Conservation (phyloP, 2,329 filamentous ascomycete genomes). For the Pezicula neosporulosa region DNA sequence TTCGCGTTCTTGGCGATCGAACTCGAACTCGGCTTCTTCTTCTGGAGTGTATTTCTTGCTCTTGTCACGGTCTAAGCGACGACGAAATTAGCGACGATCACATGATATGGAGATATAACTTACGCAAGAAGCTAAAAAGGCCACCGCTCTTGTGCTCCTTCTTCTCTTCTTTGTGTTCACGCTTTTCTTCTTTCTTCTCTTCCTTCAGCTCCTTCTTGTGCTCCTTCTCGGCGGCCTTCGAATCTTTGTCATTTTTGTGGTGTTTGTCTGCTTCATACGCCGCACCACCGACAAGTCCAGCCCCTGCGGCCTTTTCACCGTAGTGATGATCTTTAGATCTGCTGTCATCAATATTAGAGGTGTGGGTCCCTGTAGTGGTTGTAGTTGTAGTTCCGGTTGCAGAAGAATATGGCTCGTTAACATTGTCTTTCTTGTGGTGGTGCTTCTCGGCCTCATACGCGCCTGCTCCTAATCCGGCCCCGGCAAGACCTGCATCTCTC, state of each 20-base stretch:
- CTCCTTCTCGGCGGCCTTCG: slow-evolving; percentile 7
- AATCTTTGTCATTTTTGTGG: slow-evolving; percentile 8
- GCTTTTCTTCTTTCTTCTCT: slow-evolving; percentile 9
- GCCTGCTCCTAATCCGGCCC: too few species aligned
- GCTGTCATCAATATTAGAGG: slow-evolving; percentile 32
- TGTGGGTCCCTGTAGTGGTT: slow-evolving; percentile 20
- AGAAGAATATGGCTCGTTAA: not conserved
- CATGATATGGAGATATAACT: slow-evolving; percentile 1
- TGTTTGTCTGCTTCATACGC: slow-evolving; percentile 11
- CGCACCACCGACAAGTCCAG: slow-evolving; percentile 7
- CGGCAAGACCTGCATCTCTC: slow-evolving; percentile 6
- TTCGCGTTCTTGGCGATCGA: slow-evolving; percentile 20
- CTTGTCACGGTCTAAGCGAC: slow-evolving; percentile 22
- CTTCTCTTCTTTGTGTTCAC: slow-evolving; percentile 10
- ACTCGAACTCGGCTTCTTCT: slow-evolving; percentile 22
- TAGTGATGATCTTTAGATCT: slow-evolving; percentile 12
- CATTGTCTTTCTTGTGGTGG: not conserved
- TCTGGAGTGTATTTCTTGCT: slow-evolving; percentile 21
- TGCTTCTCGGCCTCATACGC: too few species aligned
- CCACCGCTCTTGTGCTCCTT: slow-evolving; percentile 12
- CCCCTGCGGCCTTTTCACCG: slow-evolving; percentile 12
- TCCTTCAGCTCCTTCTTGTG: slow-evolving; percentile 10
- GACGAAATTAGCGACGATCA: not conserved
- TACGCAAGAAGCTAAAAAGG: slow-evolving; percentile 21
- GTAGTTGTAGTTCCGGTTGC: slow-evolving; percentile 14